Evolutionary conservation across 2,329 filamentous ascomycete species (phyloP).

Genomic region (Chrysosporium keratinophilum): DNA sequence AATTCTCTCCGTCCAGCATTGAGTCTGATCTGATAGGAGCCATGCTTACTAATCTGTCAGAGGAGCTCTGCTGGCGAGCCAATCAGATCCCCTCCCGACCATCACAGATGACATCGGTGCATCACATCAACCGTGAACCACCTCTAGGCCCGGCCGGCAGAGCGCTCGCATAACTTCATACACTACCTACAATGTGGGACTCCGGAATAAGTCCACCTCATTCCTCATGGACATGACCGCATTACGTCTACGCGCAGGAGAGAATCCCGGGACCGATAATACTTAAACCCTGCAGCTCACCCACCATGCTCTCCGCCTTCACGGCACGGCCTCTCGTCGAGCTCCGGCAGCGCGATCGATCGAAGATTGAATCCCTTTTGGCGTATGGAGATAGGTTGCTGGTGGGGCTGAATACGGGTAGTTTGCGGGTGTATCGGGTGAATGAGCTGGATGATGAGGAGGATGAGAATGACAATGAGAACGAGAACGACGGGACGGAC

Average conservation of each 20-base stretch:
- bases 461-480: constrained; percentile 58
- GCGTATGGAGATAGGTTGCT: constrained; percentile 87
- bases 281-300: neutral
- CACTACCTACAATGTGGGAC: constrained; percentile 1
- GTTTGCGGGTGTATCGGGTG: constrained; percentile 79
- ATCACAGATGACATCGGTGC: constrained; percentile 3
- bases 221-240: constrained; percentile 10
- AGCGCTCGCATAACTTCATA: neutral
- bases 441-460: constrained; percentile 48
- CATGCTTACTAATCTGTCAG: neutral
- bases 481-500: constrained; percentile 32
- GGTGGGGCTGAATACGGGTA: constrained; percentile 82
- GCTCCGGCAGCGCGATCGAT: constrained; percentile 90
- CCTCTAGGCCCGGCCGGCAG: neutral
- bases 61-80: neutral
- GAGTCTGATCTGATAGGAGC: neutral
- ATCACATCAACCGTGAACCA: neutral
- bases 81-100: neutral
- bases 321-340: constrained; percentile 93
- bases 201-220: neutral
- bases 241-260: constrained; percentile 15
- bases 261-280: constrained; percentile 4
- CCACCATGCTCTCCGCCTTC: constrained; percentile 85
- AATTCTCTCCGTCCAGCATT: no score
- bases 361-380: constrained; percentile 89